phyloP scores from a whole-genome alignment of 2,329 filamentous ascomycete species.

The Trichothecium roseum region DNA sequence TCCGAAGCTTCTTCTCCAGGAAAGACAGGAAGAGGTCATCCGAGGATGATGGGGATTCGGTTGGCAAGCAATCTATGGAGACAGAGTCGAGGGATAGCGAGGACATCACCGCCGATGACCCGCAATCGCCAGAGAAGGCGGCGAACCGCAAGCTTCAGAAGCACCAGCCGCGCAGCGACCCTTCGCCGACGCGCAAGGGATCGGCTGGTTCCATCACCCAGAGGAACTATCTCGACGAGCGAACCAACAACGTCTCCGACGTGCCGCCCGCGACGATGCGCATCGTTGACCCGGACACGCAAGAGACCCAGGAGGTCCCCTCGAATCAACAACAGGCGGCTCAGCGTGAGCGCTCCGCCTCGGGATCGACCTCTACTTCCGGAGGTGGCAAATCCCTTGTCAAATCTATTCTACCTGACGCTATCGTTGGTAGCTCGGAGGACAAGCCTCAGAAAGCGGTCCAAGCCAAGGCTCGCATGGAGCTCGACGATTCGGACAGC shows the following conservation, averaged over 20 bases:
- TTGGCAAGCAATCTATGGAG: conserved; percentile 55
- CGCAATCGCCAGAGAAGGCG: conserved; percentile 34
- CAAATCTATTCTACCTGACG: conserved; percentile 30
- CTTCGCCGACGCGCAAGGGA: conserved; percentile 31
- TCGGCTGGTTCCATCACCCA: conserved; percentile 10
- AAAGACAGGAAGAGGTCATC: conserved; percentile 48
- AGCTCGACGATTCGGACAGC: conserved; percentile 61
- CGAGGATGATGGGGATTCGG: conserved; percentile 49
- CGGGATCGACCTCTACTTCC: conserved; percentile 9
- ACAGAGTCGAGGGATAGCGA: conserved; percentile 34
- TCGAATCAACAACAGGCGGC: conserved; percentile 16
- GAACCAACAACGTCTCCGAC: conserved; percentile 42
- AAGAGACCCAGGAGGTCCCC: conserved; percentile 27
- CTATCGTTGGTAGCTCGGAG: conserved; percentile 31
- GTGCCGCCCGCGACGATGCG: conserved; percentile 48
- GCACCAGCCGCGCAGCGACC: conserved; percentile 40
- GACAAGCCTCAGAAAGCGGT: conserved; percentile 39
- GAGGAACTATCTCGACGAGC: conserved; percentile 30
- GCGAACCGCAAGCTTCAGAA: conserved; percentile 64
- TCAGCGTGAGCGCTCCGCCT: conserved; percentile 16
- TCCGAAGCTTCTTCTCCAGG: conserved; percentile 52
- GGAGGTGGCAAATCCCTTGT: conserved; percentile 4
- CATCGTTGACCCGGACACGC: conserved; percentile 43
- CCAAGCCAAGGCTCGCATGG: conserved; percentile 48
- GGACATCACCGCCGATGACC: conserved; percentile 27